Evolutionary conservation across 805 yeast genomes (phyloP), one percentile per base, ranked within the genome.

Genomic region (Teunomyces stri): DNA sequence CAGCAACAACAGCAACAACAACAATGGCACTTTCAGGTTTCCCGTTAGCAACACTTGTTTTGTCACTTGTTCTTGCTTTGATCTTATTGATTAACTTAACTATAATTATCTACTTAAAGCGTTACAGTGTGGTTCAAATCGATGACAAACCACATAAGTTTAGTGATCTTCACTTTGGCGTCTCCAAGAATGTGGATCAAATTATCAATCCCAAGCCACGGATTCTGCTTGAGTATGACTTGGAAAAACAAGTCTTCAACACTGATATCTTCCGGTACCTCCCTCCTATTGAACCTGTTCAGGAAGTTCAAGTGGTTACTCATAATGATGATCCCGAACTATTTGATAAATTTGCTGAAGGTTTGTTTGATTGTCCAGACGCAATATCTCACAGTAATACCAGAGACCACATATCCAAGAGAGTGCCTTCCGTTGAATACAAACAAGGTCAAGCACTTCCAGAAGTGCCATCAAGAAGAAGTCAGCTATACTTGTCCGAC

Each of bases 331-430:
- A 1, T 5, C 40, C 13, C 11, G 40, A 21, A 27, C 45, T 35
- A 6, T 56, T 60, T 42, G 54, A 59, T 33, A 42, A 31, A 18
- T 28, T 49, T 6, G 49, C 57, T 6, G 55, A 50, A 12, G 56
- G 54, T 4, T 42, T 54, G 40, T 37, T 37, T 37, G 40, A 27
- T 12, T 20, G 29, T 9, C n/a, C 12, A 40, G 44, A n/a, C 18
- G 53, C n/a, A 44, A 48, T 51, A 22, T 28, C 15, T 46, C 43
- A 7, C 9, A 45, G 28, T 27, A 33, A 18, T 37, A 47, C 18
- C 44, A 42, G 7, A 45, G 22, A n/a, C 7, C 16, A 27, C 7
- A 37, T 37, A 20, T 18, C 45, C 5, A 45, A 44, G 15, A 31
- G 54, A 6, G 44, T 52, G 50, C 35, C 48, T 2, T 42, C 42